These are phyloP conservation scores for Russula sp. DNA, from an alignment of 768 basidiomycete genomes.

Conservation along the genomic window DNA sequence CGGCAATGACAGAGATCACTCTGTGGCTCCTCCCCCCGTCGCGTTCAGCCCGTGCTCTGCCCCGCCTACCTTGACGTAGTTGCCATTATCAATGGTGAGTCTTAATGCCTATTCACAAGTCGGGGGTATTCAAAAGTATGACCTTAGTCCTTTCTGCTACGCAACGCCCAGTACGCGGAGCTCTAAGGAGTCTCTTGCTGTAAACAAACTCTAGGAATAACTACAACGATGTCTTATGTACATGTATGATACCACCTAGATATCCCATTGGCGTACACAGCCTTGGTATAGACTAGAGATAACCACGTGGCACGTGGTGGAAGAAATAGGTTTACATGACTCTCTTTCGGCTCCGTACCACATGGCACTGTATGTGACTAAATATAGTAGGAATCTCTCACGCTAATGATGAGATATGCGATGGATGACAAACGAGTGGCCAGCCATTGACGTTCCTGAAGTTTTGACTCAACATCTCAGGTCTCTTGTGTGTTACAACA, in stretches of 20 bases:
- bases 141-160: neutral
- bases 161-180: neutral
- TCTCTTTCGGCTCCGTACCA: slow-evolving; percentile 14
- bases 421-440: slow-evolving; percentile 13
- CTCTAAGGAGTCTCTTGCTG: neutral
- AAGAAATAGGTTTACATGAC: too few relatives aligned
- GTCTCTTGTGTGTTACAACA: neutral
- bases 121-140: neutral
- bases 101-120: neutral
- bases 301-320: neutral
- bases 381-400: slow-evolving; percentile 17
- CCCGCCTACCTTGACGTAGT: slow-evolving; percentile 22
- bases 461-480: neutral
- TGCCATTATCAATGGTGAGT: slow-evolving; percentile 7
- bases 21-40: slow-evolving; percentile 11
- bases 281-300: slow-evolving; percentile 23
- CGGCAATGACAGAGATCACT: slow-evolving; percentile 15
- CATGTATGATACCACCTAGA: slow-evolving; percentile 20
- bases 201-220: neutral
- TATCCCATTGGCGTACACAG: slow-evolving; percentile 15
- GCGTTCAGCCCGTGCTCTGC: slow-evolving; percentile 24
- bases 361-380: neutral
- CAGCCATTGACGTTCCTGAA: neutral
- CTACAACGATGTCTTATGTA: slow-evolving; percentile 11
- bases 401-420: neutral